Base-by-base conservation (phyloP, 2,329 filamentous ascomycete genomes). In the Diaporthe sp. region DNA sequence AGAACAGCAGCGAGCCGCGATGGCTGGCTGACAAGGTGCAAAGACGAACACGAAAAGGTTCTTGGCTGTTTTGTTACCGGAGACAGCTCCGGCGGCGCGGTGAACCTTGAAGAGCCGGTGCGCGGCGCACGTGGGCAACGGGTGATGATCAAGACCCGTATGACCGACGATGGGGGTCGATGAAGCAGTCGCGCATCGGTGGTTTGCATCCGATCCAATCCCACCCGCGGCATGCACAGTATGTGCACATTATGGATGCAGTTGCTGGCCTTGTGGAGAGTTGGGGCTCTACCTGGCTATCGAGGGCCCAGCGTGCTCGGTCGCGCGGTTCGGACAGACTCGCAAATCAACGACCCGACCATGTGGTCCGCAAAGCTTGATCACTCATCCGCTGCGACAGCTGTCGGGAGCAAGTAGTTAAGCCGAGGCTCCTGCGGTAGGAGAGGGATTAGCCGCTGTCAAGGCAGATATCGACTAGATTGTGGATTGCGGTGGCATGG, bases 361-460 rank as follows among this genome's bases (percentile, higher is more conserved):
- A 25, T 42, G 46, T 68, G 65, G 65, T 39, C 65, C 46, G 65
- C 46, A 68, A 68, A 53, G 65, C 65, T 68, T 68, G 65, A 53
- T 68, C 44, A 51, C 31, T 37, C 44, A 51, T 51, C 28, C 28
- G n/a, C 44, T 19, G 44, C 62, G 37, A 44, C 60, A 65, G 37
- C n/a, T 62, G n/a, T 6, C 39, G 60, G 39, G 7, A 28, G n/a
- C n/a, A 22, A 22, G 42, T 22, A 46, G 39, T 65, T 25, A 15
- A 65, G 60, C 60, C 60, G 39, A 65, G 60, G 60, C 15, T 28
- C 19, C 39, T 65, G 60, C 5, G 13, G 60, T 6, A 46, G 25
- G 7, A 22, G n/a, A 31, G 31, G 19, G 7, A 61, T 13, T 13
- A 28, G 19, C n/a, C 42, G 58, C 58, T 37, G 28, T 42, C 12